phyloP scores from a whole-genome alignment of 495 filamentous ascomycete genomes.

The Daldinia bambusicola region DNA sequence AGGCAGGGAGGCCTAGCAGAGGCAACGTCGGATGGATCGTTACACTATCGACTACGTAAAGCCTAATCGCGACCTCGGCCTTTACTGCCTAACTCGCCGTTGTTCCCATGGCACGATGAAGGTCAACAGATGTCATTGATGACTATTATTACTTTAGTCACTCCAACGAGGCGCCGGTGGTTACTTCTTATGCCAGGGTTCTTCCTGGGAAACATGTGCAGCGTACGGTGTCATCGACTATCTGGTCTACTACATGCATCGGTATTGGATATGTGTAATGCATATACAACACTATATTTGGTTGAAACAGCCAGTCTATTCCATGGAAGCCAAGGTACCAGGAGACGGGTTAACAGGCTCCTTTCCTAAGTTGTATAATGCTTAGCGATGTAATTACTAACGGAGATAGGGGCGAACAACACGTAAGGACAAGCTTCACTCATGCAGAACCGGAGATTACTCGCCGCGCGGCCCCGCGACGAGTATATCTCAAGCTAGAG shows the following conservation, averaged over 20 bases:
- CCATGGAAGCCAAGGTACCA: background rate
- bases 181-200: background rate
- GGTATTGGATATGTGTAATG: background rate
- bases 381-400: background rate
- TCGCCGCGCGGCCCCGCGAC: slow-evolving; percentile 5
- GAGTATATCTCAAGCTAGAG: slow-evolving; percentile 19
- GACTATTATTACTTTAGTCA: background rate
- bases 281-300: background rate
- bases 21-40: slow-evolving; percentile 33
- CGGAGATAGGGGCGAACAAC: background rate
- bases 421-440: background rate
- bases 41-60: slow-evolving; percentile 21
- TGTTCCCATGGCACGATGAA: background rate
- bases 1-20: slow-evolving; percentile 8
- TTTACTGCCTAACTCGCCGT: slow-evolving; percentile 3
- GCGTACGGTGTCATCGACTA: background rate
- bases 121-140: background rate
- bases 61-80: slow-evolving; percentile 4
- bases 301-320: background rate
- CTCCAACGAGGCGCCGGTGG: background rate
- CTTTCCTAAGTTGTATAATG: background rate
- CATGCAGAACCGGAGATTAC: slow-evolving; percentile 21
- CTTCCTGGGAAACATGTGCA: background rate
- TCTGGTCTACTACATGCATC: background rate
- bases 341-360: background rate